phyloP scores from a whole-genome alignment of 768 basidiomycete genomes.

The Podaxis pistillaris region DNA sequence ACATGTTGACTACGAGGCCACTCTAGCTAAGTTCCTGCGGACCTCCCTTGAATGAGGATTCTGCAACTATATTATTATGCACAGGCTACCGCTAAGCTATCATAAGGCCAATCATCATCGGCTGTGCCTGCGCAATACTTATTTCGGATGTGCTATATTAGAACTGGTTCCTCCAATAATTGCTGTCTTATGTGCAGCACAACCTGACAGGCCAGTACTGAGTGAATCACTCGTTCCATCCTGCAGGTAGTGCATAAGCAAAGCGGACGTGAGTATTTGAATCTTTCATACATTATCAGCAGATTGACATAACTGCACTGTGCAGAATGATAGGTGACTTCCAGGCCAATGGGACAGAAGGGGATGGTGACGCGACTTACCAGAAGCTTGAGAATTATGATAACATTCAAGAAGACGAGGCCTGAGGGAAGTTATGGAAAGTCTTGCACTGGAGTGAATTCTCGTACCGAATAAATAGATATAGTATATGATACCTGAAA shows the following conservation, averaged over 20 bases:
- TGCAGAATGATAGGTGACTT: not conserved
- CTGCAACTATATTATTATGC: no score
- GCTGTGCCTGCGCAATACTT: no score
- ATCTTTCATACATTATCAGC: not conserved
- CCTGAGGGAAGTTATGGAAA: not conserved
- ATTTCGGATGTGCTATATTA: no score
- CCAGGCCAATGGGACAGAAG: no score
- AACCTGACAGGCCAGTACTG: conserved; percentile 3
- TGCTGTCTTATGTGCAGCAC: conserved; percentile 8
- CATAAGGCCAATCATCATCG: no score
- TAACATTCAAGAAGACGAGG: not conserved
- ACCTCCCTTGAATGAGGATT: no score
- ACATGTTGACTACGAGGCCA: no score
- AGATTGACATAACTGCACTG: not conserved
- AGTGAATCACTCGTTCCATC: conserved; percentile 3
- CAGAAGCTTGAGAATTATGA: not conserved
- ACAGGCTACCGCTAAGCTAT: no score
- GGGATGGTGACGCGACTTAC: not conserved
- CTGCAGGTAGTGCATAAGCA: not conserved
- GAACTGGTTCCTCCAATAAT: not conserved
- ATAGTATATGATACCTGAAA: conserved; percentile 5
- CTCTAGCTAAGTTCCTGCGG: no score
- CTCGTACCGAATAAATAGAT: not conserved
- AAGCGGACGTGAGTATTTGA: no score
- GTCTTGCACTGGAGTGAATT: no score